These are phyloP conservation scores for Fraxinus ornus DNA, from an alignment of 305 asterid genomes.

Conservation along the genomic window DNA sequence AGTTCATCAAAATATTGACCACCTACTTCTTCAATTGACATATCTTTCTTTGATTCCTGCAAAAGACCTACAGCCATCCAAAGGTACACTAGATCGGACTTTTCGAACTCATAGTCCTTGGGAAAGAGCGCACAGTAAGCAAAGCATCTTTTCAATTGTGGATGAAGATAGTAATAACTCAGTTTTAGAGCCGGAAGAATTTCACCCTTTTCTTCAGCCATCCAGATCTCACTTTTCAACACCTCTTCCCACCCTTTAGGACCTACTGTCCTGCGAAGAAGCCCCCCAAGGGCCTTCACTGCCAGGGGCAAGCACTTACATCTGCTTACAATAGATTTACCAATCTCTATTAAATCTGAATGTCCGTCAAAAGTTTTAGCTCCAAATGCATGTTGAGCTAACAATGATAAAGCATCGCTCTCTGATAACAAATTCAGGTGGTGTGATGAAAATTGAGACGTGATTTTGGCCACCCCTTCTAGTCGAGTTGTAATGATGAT, in stretches of 20 bases:
- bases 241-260: constrained; percentile 13
- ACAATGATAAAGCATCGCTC: no score
- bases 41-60: background rate
- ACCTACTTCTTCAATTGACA: constrained; percentile 18
- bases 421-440: no score
- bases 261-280: background rate
- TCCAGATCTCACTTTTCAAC: constrained; percentile 22
- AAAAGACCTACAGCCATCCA: constrained; percentile 35
- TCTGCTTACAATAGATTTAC: constrained; percentile 19
- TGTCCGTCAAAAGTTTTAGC: background rate
- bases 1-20: constrained; percentile 15
- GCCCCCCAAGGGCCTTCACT: constrained; percentile 22
- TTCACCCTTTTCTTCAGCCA: background rate
- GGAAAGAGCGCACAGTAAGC: constrained; percentile 24
- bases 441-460: no score
- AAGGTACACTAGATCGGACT: background rate
- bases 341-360: constrained; percentile 8
- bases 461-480: no score
- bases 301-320: constrained; percentile 30
- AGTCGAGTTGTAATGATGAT: no score
- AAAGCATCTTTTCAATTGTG: constrained; percentile 26
- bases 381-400: no score
- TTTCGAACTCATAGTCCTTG: constrained; percentile 18
- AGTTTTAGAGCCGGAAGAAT: background rate
- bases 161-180: constrained; percentile 29